A percentile compares a stretch with the other conserved stretches of the same genome.
These are phyloP conservation scores for Xylariaceae sp. DNA, from an alignment of 2,329 filamentous ascomycete genomes.

Conservation along the genomic window DNA sequence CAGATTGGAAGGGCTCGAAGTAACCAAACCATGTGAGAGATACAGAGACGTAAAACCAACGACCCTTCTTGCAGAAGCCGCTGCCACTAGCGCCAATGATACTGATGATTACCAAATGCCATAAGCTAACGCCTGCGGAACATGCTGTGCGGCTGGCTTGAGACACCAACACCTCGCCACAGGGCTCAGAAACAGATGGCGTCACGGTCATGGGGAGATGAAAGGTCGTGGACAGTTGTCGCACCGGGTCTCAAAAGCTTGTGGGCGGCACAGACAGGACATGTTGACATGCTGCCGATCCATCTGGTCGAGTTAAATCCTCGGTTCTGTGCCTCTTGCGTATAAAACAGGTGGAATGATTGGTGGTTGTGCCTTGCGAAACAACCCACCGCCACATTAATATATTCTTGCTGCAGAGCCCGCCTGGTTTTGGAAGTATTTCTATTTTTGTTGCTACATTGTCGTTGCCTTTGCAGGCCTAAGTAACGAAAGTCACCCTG, in stretches of 20 bases:
- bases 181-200: constrained; percentile 18
- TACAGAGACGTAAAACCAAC: too few relatives aligned
- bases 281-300: constrained; percentile 6
- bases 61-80: constrained; percentile 1
- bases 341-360: constrained; percentile 3
- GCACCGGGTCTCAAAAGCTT: constrained; percentile 12
- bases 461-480: constrained; percentile 8
- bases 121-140: too few relatives aligned
- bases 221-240: constrained; percentile 7
- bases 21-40: constrained; percentile 30
- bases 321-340: constrained; percentile 22
- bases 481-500: too few relatives aligned
- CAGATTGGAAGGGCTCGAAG: constrained; percentile 15
- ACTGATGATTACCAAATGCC: too few relatives aligned
- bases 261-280: constrained; percentile 7
- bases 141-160: constrained; percentile 14
- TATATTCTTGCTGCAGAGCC: constrained; percentile 27
- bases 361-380: constrained; percentile 12
- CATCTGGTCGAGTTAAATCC: constrained; percentile 17
- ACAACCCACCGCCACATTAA: constrained; percentile 20
- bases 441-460: constrained; percentile 15
- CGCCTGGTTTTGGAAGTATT: constrained; percentile 14
- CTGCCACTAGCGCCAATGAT: constrained; percentile 7
- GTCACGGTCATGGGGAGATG: constrained; percentile 19
- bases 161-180: constrained; percentile 10